Evolutionary conservation across 2,329 filamentous ascomycete species (phyloP).

Genomic region (Aspergillus sp.): DNA sequence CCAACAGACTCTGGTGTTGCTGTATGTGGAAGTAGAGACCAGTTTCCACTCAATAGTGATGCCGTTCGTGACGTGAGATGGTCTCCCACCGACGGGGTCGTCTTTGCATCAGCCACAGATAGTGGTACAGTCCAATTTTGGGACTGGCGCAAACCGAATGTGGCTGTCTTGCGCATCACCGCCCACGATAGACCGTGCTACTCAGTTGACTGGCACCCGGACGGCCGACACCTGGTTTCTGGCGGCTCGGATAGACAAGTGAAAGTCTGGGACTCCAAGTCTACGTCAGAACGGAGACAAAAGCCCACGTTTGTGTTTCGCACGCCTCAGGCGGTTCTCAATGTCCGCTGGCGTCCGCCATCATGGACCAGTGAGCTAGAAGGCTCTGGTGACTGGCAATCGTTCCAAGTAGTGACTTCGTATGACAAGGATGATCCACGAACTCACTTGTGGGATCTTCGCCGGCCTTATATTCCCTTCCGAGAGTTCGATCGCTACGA

Average conservation of each 20-base stretch:
- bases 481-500: constrained; percentile 63
- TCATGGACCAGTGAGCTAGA: constrained; percentile 59
- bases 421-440: constrained; percentile 66
- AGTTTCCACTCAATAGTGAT: constrained; percentile 62
- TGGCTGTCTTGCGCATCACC: constrained; percentile 63
- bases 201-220: constrained; percentile 69
- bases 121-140: constrained; percentile 67
- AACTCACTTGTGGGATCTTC: constrained; percentile 68
- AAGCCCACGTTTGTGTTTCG: constrained; percentile 63
- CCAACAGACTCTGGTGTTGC: constrained; percentile 53
- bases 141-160: constrained; percentile 63
- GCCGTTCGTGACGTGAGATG: constrained; percentile 67
- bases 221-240: constrained; percentile 67
- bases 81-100: constrained; percentile 65
- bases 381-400: constrained; percentile 60
- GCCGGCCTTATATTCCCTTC: constrained; percentile 65
- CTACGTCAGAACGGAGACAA: constrained; percentile 59
- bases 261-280: constrained; percentile 67
- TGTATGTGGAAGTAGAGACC: constrained; percentile 59
- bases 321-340: constrained; percentile 64
- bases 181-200: constrained; percentile 66
- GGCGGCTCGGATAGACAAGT: constrained; percentile 66
- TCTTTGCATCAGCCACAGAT: constrained; percentile 69
- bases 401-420: constrained; percentile 65
- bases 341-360: constrained; percentile 66